Evolutionary conservation across 305 asterid genomes (phyloP).

Genomic region (Stenogyne calaminthoides): DNA sequence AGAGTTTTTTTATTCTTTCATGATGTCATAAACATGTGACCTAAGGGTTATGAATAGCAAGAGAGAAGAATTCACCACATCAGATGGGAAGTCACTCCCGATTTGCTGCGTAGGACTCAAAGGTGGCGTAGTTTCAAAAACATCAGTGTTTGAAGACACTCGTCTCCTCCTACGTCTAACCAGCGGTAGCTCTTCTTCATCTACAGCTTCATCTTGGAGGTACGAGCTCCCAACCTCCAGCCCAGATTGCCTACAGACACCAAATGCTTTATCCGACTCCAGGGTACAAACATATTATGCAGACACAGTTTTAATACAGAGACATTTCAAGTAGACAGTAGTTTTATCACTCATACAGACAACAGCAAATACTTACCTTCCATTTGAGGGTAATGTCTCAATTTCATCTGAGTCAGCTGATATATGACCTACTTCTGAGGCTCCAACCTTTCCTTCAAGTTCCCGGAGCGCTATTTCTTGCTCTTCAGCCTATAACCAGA

Average conservation of each 20-base stretch:
- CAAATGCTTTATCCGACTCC: conserved; percentile 11
- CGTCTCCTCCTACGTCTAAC: conserved; percentile 80
- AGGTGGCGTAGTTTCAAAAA: conserved; percentile 44
- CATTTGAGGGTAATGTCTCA: conserved; percentile 48
- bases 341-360: not conserved
- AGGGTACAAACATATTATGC: not conserved
- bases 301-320: not conserved
- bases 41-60: not conserved
- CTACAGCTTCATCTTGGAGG: conserved; percentile 69
- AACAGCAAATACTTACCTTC: conserved; percentile 50
- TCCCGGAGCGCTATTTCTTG: conserved; percentile 54
- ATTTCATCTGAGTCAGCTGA: conserved; percentile 47
- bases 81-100: conserved; percentile 59
- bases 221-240: conserved; percentile 73
- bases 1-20: not conserved
- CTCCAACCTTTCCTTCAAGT: conserved; percentile 47
- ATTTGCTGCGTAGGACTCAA: conserved; percentile 50
- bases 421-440: conserved; percentile 47
- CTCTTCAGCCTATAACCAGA: conserved; percentile 64
- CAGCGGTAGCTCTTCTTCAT: conserved; percentile 67
- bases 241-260: conserved; percentile 51
- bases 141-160: conserved; percentile 32
- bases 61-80: conserved; percentile 52
- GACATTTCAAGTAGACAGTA: not conserved
- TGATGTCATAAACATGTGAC: not conserved